These are phyloP conservation scores for Rosellinia necatrix DNA, from an alignment of 2,329 filamentous ascomycete genomes.

Conservation along the genomic window DNA sequence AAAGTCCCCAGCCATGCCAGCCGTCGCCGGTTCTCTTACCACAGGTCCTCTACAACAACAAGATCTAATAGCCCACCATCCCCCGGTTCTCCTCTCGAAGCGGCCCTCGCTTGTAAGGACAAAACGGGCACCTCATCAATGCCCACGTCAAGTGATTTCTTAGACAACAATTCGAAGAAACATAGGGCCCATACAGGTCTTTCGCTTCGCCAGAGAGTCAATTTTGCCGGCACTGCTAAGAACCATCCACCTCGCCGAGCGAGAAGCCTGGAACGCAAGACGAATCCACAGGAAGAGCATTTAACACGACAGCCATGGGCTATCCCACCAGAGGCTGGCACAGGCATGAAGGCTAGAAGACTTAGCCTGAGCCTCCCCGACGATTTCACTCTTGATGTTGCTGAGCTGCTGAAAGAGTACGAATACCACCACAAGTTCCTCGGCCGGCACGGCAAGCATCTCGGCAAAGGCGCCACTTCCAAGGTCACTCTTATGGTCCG, in stretches of 20 bases:
- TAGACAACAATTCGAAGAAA: slow-evolving; percentile 54
- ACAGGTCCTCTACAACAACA: slow-evolving; percentile 37
- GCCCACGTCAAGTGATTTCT: slow-evolving; percentile 51
- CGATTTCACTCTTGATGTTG: slow-evolving; percentile 73
- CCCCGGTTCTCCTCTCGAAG: slow-evolving; percentile 38
- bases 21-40: slow-evolving; percentile 41
- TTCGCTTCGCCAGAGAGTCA: slow-evolving; percentile 53
- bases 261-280: slow-evolving; percentile 40
- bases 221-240: slow-evolving; percentile 45
- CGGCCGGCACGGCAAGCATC: slow-evolving; percentile 72
- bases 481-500: slow-evolving; percentile 80
- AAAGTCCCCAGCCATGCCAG: slow-evolving; percentile 29
- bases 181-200: slow-evolving; percentile 57
- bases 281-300: slow-evolving; percentile 37
- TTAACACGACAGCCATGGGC: slow-evolving; percentile 59
- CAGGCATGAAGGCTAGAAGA: slow-evolving; percentile 77
- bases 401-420: slow-evolving; percentile 71
- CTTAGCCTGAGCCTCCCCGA: slow-evolving; percentile 76
- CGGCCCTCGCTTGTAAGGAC: slow-evolving; percentile 30
- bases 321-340: slow-evolving; percentile 69
- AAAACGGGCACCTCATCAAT: slow-evolving; percentile 38
- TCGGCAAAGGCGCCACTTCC: slow-evolving; percentile 83
- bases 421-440: slow-evolving; percentile 72
- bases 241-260: slow-evolving; percentile 32
- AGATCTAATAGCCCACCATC: slow-evolving; percentile 43